Evolutionary conservation across 345 rosid species (phyloP).

Genomic region (Bruguiera gymnorhiza): DNA sequence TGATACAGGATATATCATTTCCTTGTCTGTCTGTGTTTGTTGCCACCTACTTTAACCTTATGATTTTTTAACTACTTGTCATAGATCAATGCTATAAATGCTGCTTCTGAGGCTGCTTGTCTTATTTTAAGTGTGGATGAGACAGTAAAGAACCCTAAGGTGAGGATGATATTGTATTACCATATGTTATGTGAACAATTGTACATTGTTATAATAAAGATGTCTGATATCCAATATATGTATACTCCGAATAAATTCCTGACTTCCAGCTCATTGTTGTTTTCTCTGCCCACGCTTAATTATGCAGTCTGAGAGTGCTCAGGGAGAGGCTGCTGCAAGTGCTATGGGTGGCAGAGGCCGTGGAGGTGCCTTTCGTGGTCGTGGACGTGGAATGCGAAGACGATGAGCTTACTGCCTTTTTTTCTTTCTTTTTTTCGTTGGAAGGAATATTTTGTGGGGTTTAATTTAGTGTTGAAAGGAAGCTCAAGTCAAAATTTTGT

Average conservation of each 20-base stretch:
- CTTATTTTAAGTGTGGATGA: conserved; percentile 85
- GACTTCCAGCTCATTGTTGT: neutral
- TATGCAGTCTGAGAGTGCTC: conserved; percentile 94
- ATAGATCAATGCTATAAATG: conserved; percentile 85
- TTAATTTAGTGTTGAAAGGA: neutral
- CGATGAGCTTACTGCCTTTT: conserved; percentile 40
- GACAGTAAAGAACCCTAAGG: conserved; percentile 93
- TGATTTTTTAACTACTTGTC: conserved; percentile 1
- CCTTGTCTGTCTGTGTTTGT: neutral
- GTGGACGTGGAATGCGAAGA: conserved; percentile 99
- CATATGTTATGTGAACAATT: neutral
- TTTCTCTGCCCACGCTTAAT: conserved; percentile 4
- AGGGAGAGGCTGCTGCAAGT: conserved; percentile 90
- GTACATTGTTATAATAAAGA: neutral
- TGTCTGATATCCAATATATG: neutral
- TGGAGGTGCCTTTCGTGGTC: conserved; percentile 74
- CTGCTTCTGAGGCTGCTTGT: conserved; percentile 92
- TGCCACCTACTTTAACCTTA: neutral
- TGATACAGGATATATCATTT: neutral
- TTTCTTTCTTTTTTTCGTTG: neutral
- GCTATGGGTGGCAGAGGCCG: conserved; percentile 93
- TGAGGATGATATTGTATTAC: conserved; percentile 16
- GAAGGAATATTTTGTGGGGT: neutral
- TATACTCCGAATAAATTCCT: too few species aligned
- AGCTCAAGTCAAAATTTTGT: neutral